A percentile compares a stretch with the other conserved stretches of the same genome.
These are phyloP conservation scores for Wickerhamomyces chaumierensis DNA, from an alignment of 805 yeast species.

Conservation along the genomic window DNA sequence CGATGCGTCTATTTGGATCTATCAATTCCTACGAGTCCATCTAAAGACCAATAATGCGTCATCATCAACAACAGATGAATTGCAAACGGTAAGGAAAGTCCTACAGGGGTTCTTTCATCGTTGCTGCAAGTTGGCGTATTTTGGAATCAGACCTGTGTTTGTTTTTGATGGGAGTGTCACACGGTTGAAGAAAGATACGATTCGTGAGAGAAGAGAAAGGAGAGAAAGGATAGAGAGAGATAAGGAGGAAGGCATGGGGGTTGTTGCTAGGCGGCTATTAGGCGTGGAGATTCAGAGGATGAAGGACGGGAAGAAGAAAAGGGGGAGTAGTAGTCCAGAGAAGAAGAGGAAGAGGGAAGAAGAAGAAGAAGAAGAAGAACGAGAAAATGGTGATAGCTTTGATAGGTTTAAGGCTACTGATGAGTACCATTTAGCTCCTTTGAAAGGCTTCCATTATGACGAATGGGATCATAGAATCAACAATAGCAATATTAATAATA, in stretches of 20 bases:
- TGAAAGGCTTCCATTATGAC: slow-evolving; percentile 42
- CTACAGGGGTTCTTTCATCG: slow-evolving; percentile 74
- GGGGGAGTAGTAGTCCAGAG: neutral
- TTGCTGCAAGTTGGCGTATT: slow-evolving; percentile 78
- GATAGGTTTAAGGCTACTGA: slow-evolving; percentile 43
- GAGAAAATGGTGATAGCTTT: no score
- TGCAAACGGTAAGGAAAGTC: no score
- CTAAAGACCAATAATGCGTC: no score
- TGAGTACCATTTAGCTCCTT: slow-evolving; percentile 76
- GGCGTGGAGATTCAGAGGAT: slow-evolving; percentile 64
- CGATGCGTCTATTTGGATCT: slow-evolving; percentile 98
- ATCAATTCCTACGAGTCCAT: slow-evolving; percentile 85
- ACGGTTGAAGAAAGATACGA: slow-evolving; percentile 65
- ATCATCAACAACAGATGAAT: no score
- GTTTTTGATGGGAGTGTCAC: slow-evolving; percentile 97
- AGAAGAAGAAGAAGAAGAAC: neutral
- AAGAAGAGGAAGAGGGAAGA: neutral
- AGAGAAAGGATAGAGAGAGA: slow-evolving; percentile 47
- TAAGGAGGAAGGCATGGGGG: slow-evolving; percentile 33
- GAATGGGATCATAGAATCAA: slow-evolving; percentile 62
- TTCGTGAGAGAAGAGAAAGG: slow-evolving; percentile 58
- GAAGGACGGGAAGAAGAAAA: slow-evolving; percentile 15
- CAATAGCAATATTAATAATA: no score
- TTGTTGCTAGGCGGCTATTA: slow-evolving; percentile 70
- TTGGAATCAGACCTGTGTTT: slow-evolving; percentile 82